Percentiles rank a stretch among this genome's conserved stretches.
phyloP scores from a whole-genome alignment of 2,329 filamentous ascomycete genomes.

The Ceratocystis colombiana region DNA sequence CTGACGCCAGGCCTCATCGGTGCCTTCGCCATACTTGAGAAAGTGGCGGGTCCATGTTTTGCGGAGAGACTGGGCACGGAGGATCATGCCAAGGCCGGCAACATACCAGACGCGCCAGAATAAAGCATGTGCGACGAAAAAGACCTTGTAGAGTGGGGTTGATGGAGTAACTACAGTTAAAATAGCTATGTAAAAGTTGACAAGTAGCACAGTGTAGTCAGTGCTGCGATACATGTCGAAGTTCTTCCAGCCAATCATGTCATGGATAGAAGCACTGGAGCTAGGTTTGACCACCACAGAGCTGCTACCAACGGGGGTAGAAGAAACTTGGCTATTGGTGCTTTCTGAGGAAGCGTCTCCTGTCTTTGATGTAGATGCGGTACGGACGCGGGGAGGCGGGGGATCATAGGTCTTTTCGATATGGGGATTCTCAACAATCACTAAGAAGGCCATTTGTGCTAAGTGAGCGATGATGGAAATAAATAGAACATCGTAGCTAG shows the following conservation, averaged over 20 bases:
- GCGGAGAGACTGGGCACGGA: constrained; percentile 74
- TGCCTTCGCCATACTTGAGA: constrained; percentile 86
- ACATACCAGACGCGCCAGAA: constrained; percentile 88
- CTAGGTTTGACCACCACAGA: constrained; percentile 30
- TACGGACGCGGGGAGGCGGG: constrained; percentile 60
- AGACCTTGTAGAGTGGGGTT: constrained; percentile 60
- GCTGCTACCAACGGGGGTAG: constrained; percentile 29
- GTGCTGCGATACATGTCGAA: constrained; percentile 81
- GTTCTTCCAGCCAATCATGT: constrained; percentile 71
- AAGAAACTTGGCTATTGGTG: constrained; percentile 27
- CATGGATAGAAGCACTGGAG: constrained; percentile 60
- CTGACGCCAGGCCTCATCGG: constrained; percentile 87
- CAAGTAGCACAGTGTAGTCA: constrained; percentile 68
- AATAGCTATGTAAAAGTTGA: constrained; percentile 63
- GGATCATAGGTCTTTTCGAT: constrained; percentile 97
- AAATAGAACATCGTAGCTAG: constrained; percentile 93
- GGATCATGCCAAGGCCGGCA: constrained; percentile 72
- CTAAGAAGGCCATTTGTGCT: constrained; percentile 86
- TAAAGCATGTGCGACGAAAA: constrained; percentile 73
- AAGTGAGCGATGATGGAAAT: constrained; percentile 93
- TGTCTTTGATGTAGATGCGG: constrained; percentile 31
- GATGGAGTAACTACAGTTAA: constrained; percentile 68
- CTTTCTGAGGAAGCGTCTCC: constrained; percentile 7
- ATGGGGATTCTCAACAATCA: constrained; percentile 88
- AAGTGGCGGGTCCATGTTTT: constrained; percentile 98